A percentile compares a stretch with the other conserved stretches of the same genome.
phyloP scores from a whole-genome alignment of 805 yeast genomes.

The Pichia heedii region DNA sequence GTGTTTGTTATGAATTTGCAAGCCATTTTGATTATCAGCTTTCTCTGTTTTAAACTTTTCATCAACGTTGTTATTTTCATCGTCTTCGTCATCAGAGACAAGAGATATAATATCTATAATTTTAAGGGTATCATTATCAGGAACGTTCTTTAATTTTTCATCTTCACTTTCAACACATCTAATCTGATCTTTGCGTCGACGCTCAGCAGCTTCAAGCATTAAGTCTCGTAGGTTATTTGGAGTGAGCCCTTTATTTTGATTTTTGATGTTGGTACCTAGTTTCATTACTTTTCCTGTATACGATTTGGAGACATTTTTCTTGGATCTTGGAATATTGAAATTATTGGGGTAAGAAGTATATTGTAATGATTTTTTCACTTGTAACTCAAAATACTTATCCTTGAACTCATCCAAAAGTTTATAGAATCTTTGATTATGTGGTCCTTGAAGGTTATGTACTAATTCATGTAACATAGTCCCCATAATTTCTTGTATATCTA shows the following conservation, averaged over 20 bases:
- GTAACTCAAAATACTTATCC: conserved; percentile 37
- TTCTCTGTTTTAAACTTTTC: background rate
- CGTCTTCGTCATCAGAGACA: conserved; percentile 9
- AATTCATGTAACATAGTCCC: conserved; percentile 88
- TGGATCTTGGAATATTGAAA: conserved; percentile 21
- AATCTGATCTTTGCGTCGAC: conserved; percentile 44
- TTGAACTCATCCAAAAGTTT: conserved; percentile 52
- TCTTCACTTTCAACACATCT: conserved; percentile 32
- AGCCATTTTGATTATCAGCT: too few species aligned
- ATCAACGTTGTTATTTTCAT: background rate
- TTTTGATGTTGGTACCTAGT: conserved; percentile 20
- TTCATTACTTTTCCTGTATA: conserved; percentile 34
- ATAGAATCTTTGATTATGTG: conserved; percentile 72
- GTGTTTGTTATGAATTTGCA: too few species aligned
- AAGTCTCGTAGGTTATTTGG: conserved; percentile 32
- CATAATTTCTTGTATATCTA: conserved; percentile 55
- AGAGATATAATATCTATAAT: conserved; percentile 23
- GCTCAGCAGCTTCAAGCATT: conserved; percentile 53
- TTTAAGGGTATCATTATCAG: conserved; percentile 37
- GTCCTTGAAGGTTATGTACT: conserved; percentile 70
- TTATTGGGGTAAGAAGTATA: conserved; percentile 40
- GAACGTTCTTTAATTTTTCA: conserved; percentile 24
- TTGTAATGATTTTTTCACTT: conserved; percentile 32
- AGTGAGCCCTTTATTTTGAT: background rate
- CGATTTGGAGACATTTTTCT: conserved; percentile 32